Evolutionary conservation across 2,329 filamentous ascomycete species (phyloP).

Genomic region (Cercospora brassicicola): DNA sequence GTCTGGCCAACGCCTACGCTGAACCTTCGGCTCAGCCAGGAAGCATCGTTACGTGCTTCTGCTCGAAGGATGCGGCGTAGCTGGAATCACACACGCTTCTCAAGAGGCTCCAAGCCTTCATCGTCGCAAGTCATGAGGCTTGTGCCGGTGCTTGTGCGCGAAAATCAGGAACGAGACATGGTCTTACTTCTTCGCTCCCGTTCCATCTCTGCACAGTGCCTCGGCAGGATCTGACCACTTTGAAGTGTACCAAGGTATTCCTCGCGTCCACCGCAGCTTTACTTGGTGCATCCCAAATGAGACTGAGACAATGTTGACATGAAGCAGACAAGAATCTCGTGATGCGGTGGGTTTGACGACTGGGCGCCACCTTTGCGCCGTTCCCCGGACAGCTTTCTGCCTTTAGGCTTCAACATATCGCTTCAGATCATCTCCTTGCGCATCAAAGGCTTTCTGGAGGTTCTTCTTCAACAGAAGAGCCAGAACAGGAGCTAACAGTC

Average conservation of each 20-base stretch:
- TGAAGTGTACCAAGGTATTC: not conserved
- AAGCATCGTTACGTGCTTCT: not conserved
- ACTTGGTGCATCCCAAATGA: not conserved
- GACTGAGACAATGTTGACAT: not conserved
- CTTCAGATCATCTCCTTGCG: slow-evolving; percentile 11
- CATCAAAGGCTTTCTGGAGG: slow-evolving; percentile 6
- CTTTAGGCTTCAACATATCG: slow-evolving; percentile 1
- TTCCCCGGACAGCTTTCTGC: not conserved
- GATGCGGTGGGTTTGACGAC: not conserved
- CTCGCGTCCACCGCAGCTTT: not conserved
- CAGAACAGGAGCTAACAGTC: not conserved
- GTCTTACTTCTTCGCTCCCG: not conserved
- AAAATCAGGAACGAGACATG: not conserved
- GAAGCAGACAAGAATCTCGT: not conserved
- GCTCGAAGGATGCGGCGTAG: not conserved
- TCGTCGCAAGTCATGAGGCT: not conserved
- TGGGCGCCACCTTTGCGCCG: not conserved
- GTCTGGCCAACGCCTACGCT: not conserved
- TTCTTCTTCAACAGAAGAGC: not conserved
- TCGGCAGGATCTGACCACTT: not conserved
- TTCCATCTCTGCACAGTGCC: not conserved
- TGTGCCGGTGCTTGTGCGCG: not conserved
- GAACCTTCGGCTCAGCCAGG: not conserved
- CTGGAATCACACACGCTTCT: not conserved
- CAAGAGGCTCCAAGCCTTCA: not conserved